Conservation (phyloP, 2,329 filamentous ascomycete species). For the Exutisphaerella laricina region DNA sequence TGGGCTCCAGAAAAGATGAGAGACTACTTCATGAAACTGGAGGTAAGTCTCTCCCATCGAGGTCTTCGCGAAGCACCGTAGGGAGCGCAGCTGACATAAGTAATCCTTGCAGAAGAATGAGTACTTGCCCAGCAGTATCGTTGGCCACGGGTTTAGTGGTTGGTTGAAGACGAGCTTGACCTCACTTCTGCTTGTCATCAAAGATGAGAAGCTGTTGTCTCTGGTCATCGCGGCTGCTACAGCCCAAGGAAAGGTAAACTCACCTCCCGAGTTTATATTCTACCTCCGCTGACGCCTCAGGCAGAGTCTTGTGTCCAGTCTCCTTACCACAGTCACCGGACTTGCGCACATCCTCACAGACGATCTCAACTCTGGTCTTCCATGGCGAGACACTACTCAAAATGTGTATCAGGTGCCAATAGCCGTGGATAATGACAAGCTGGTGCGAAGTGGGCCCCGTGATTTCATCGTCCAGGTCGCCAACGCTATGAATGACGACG, state of each 20-base stretch:
- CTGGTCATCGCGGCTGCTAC: slow-evolving; percentile 48
- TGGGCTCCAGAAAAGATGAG: slow-evolving; percentile 57
- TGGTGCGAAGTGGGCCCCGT: slow-evolving; percentile 47
- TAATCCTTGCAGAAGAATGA: no score
- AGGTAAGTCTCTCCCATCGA: no score
- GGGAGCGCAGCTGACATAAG: not conserved
- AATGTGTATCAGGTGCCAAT: slow-evolving; percentile 56
- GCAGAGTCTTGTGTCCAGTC: slow-evolving; percentile 37
- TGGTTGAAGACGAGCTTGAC: slow-evolving; percentile 51
- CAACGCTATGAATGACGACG: slow-evolving; percentile 45
- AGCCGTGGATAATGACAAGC: slow-evolving; percentile 36
- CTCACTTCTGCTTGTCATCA: slow-evolving; percentile 47
- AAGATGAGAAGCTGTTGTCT: slow-evolving; percentile 50
- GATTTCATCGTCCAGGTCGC: slow-evolving; percentile 50
- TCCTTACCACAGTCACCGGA: slow-evolving; percentile 36
- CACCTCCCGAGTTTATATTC: no score
- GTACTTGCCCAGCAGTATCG: slow-evolving; percentile 41
- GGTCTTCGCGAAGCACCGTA: no score
- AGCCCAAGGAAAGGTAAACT: slow-evolving; percentile 43
- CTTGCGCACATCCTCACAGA: slow-evolving; percentile 35
- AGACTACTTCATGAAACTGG: slow-evolving; percentile 50
- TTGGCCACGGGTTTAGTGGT: slow-evolving; percentile 53
- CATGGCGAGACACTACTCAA: slow-evolving; percentile 42
- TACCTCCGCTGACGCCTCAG: no score
- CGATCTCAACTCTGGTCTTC: slow-evolving; percentile 41